phyloP scores from a whole-genome alignment of 2,329 filamentous ascomycete species.

The Apiospora pterosperma region DNA sequence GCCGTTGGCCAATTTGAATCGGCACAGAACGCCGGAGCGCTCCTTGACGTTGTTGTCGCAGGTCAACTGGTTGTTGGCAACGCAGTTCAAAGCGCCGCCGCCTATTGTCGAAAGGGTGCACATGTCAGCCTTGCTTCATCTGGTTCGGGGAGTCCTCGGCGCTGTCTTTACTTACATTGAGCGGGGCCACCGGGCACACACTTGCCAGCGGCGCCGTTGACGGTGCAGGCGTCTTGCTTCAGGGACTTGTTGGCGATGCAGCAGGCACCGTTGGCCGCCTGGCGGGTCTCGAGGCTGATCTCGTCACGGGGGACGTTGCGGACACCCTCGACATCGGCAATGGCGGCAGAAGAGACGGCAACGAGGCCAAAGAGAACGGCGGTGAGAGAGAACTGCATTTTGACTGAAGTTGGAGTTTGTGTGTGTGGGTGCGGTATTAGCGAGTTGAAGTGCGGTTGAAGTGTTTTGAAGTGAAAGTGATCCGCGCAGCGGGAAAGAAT shows the following conservation, averaged over 20 bases:
- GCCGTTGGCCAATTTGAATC: conserved; percentile 5
- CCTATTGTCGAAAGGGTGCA: conserved; percentile 9
- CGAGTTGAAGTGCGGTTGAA: not conserved
- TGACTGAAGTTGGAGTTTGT: not conserved
- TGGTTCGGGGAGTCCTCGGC: not conserved
- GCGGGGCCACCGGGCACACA: conserved; percentile 13
- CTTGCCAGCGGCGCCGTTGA: conserved; percentile 8
- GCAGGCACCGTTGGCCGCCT: conserved; percentile 11
- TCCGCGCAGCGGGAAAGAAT: conserved; percentile 6
- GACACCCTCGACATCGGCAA: conserved; percentile 8
- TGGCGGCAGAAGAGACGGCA: conserved; percentile 8
- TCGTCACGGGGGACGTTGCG: conserved; percentile 8
- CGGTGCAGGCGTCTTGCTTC: conserved; percentile 14
- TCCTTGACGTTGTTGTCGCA: conserved; percentile 11
- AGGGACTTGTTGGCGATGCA: conserved; percentile 14
- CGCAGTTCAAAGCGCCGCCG: conserved; percentile 11
- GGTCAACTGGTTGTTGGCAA: conserved; percentile 8
- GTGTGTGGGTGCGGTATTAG: not conserved
- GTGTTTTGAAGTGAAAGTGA: not conserved
- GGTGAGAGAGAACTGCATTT: conserved; percentile 7
- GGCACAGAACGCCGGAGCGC: conserved; percentile 13
- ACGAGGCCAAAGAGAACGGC: conserved; percentile 6
- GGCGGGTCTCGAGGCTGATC: conserved; percentile 4
- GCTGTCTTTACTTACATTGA: conserved; percentile 19
- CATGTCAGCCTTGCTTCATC: not conserved